These are phyloP conservation scores for Rosa persica DNA, from an alignment of 306 rosid species.

Conservation along the genomic window DNA sequence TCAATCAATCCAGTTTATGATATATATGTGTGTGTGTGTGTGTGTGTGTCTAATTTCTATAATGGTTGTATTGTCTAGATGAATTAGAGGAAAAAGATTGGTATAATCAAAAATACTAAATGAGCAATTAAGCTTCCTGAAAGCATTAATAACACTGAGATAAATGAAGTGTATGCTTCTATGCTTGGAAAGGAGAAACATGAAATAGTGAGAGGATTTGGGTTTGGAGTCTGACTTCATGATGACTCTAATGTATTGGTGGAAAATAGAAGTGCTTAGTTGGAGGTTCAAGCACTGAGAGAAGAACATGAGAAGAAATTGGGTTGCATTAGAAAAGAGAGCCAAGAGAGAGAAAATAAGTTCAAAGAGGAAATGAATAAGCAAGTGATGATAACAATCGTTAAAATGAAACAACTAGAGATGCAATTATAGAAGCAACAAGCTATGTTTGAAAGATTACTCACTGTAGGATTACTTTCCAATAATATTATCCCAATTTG, in stretches of 20 bases:
- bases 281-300: not conserved
- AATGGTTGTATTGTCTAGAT: not conserved
- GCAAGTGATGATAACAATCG: not conserved
- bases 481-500: not conserved
- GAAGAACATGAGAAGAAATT: not conserved
- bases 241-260: too few species aligned
- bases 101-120: not conserved
- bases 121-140: not conserved
- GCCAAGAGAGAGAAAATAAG: not conserved
- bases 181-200: not conserved
- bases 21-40: not conserved
- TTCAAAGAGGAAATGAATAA: not conserved
- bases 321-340: not conserved
- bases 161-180: not conserved
- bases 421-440: not conserved
- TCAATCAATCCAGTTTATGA: too few species aligned
- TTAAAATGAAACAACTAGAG: not conserved
- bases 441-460: not conserved
- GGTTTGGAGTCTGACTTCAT: not conserved
- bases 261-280: not conserved
- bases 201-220: not conserved
- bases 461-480: not conserved
- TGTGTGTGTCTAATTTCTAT: too few species aligned
- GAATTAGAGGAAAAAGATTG: not conserved
- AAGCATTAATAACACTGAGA: not conserved